Percentiles rank a stretch among this genome's conserved stretches.
Conservation (phyloP, 148 eudicot genomes). For the Chenopodium formosanum region DNA sequence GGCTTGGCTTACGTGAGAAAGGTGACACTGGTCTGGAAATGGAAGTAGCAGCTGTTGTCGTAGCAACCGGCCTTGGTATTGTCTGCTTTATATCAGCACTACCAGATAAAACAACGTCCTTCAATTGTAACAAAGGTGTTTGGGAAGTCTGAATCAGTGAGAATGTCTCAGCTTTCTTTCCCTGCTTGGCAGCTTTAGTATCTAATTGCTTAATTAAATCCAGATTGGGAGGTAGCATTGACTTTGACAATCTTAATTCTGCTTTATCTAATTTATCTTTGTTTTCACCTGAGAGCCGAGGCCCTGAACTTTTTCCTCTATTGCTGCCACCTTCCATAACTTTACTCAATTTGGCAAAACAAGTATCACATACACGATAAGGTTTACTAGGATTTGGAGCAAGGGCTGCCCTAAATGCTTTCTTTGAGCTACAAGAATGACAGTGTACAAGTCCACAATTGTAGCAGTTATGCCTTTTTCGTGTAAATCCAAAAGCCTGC, state of each 20-base stretch:
- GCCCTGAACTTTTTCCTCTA: constrained; percentile 57
- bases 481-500: constrained; percentile 91
- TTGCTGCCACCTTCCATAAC: constrained; percentile 60
- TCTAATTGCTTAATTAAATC: constrained; percentile 86
- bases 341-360: constrained; percentile 74
- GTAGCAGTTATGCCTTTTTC: constrained; percentile 96
- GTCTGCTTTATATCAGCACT: constrained; percentile 53
- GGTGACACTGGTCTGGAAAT: constrained; percentile 79
- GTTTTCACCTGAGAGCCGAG: constrained; percentile 92
- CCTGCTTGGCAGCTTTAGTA: constrained; percentile 88
- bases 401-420: constrained; percentile 78
- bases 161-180: constrained; percentile 72
- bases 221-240: constrained; percentile 56
- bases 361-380: constrained; percentile 92
- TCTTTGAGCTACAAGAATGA: constrained; percentile 87
- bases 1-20: constrained; percentile 86
- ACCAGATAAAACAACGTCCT: constrained; percentile 57
- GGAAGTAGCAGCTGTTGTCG: constrained; percentile 56
- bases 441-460: constrained; percentile 98
- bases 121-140: constrained; percentile 61
- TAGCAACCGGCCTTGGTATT: constrained; percentile 63
- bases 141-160: constrained; percentile 63
- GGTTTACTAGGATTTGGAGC: constrained; percentile 91
- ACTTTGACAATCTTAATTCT: constrained; percentile 62
- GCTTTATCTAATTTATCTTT: constrained; percentile 84